phyloP scores from a whole-genome alignment of 2,329 filamentous ascomycete species.

The Chaetomiaceae sp. region DNA sequence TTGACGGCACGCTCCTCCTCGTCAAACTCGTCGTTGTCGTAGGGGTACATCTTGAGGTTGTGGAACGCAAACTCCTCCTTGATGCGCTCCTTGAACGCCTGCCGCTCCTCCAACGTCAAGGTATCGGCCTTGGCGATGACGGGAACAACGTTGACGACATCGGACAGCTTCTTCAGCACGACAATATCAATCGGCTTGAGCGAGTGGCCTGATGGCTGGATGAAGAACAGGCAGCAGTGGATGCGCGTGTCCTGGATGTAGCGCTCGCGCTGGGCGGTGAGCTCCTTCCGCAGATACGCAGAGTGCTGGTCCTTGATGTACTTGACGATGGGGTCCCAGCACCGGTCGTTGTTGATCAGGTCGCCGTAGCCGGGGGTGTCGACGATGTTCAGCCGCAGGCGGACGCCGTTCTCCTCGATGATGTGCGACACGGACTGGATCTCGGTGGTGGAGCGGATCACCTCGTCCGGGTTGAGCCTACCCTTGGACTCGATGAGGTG shows the following conservation, averaged over 20 bases:
- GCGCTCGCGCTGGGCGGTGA: constrained; percentile 96
- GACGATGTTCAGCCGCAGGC: constrained; percentile 95
- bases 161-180: constrained; percentile 97
- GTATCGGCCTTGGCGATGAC: constrained; percentile 99
- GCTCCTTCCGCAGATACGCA: constrained; percentile 97
- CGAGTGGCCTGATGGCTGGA: constrained; percentile 95
- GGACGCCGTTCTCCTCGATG: constrained; percentile 98
- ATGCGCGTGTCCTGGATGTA: constrained; percentile 99
- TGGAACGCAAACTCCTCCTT: constrained; percentile 99
- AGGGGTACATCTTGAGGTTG: constrained; percentile 99
- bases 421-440: constrained; percentile 98
- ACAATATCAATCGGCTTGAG: constrained; percentile 99
- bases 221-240: constrained; percentile 99
- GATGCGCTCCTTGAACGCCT: constrained; percentile 97
- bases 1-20: constrained; percentile 93
- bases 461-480: constrained; percentile 85
- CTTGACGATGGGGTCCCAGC: constrained; percentile 99
- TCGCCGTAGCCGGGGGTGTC: constrained; percentile 98
- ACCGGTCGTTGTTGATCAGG: constrained; percentile 99
- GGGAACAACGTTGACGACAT: constrained; percentile 98
- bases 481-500: constrained; percentile 99
- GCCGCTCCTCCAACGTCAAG: constrained; percentile 90
- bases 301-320: constrained; percentile 99
- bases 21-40: constrained; percentile 98
- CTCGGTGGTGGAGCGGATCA: constrained; percentile 91